Evolutionary conservation across 2,329 filamentous ascomycete genomes (phyloP).

Genomic region (Laburnicola sp.): DNA sequence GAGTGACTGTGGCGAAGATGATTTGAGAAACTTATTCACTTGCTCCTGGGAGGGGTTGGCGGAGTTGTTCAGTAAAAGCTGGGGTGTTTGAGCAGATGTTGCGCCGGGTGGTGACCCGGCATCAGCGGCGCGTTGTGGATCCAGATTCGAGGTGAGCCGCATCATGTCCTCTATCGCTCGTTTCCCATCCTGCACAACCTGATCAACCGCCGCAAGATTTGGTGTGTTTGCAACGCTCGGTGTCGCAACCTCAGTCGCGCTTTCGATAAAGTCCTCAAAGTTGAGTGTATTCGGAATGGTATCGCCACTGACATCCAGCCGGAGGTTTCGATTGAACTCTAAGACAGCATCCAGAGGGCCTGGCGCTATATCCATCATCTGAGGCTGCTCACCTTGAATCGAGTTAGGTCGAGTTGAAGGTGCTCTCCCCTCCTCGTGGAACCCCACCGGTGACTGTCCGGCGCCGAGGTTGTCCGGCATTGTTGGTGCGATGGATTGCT

Average conservation of each 20-base stretch:
- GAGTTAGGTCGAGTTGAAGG: slow-evolving; percentile 27
- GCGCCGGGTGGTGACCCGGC: slow-evolving; percentile 21
- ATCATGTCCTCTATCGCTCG: slow-evolving; percentile 36
- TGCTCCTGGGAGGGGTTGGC: slow-evolving; percentile 35
- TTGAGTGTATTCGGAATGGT: slow-evolving; percentile 44
- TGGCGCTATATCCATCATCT: slow-evolving; percentile 20
- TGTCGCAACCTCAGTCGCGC: slow-evolving; percentile 54
- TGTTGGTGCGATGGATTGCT: slow-evolving; percentile 38
- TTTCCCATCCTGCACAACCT: slow-evolving; percentile 42
- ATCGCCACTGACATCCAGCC: slow-evolving; percentile 38
- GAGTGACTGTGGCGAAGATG: slow-evolving; percentile 39
- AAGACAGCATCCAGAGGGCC: slow-evolving; percentile 30
- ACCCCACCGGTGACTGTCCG: slow-evolving; percentile 13
- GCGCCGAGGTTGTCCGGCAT: slow-evolving; percentile 31
- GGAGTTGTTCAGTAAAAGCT: slow-evolving; percentile 29
- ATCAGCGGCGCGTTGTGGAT: slow-evolving; percentile 20
- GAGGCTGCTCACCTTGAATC: slow-evolving; percentile 18
- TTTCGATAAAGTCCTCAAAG: slow-evolving; percentile 48
- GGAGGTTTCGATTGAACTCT: slow-evolving; percentile 37
- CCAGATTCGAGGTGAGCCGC: slow-evolving; percentile 28
- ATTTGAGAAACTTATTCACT: slow-evolving; percentile 31
- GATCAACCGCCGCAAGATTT: slow-evolving; percentile 39
- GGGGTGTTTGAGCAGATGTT: slow-evolving; percentile 24
- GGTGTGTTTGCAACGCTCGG: slow-evolving; percentile 51
- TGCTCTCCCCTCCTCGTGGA: slow-evolving; percentile 22